Percentiles rank a stretch among this genome's conserved stretches.
Evolutionary conservation across 129 eudicot species (phyloP).

Genomic region (Lactuca saligna): DNA sequence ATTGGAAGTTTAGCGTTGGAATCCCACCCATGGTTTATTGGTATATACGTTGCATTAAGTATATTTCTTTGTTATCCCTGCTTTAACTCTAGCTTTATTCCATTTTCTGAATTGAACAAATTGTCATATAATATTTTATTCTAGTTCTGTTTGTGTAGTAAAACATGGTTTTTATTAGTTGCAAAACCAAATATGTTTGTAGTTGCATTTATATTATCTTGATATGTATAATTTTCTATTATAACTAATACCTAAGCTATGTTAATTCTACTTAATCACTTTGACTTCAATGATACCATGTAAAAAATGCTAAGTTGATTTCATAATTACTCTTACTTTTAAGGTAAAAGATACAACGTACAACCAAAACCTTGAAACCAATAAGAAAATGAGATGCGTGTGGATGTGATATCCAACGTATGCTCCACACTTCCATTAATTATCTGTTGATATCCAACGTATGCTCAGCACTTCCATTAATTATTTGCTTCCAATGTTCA

Average conservation of each 20-base stretch:
- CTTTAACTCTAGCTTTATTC: constrained; percentile 16
- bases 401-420: constrained; percentile 20
- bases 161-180: background rate
- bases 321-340: background rate
- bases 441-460: constrained; percentile 23
- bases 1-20: constrained; percentile 33
- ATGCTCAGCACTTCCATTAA: constrained; percentile 9
- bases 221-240: too few relatives aligned
- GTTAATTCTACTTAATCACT: too few relatives aligned
- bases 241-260: too few relatives aligned
- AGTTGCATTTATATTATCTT: too few relatives aligned
- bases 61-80: constrained; percentile 18
- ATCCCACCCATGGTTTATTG: constrained; percentile 26
- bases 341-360: constrained; percentile 13
- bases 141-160: background rate
- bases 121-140: constrained; percentile 12
- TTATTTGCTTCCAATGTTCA: background rate
- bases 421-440: constrained; percentile 8
- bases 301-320: too few relatives aligned
- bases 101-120: constrained; percentile 16
- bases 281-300: too few relatives aligned
- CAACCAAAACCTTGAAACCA: constrained; percentile 13
- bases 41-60: constrained; percentile 22
- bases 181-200: too few relatives aligned
- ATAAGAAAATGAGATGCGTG: constrained; percentile 1